Evolutionary conservation across 2,329 filamentous ascomycete genomes (phyloP), one percentile per base, ranked within the genome.

Genomic region (Fusarium protoensiforme): DNA sequence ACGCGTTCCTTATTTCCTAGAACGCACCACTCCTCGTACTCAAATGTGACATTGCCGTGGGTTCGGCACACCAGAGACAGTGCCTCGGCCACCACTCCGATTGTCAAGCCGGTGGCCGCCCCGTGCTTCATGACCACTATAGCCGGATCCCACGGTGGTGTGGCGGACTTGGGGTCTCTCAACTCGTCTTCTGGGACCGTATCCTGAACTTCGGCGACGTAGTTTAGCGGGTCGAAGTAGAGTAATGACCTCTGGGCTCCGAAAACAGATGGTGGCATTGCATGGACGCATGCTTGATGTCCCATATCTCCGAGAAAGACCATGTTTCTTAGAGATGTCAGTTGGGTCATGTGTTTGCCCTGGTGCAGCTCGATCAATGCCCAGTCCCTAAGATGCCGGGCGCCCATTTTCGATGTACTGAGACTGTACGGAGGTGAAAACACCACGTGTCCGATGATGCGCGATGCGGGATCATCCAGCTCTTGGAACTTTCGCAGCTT

Each of bases 351-450:
- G 35, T 71, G 46, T 18, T 65, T 65, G 6, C 24, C 43, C 11
- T 29, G 57, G 46, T 68, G 61, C 10, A 71, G 20, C 20, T 71
- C 62, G 11, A 71, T 57, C 7, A 71, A 59, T 3, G 65, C 68
- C 68, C 62, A 71, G 22, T 68, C 62, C 43, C 68, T 60, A n/a
- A 65, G 24, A 33, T 62, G 58, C 29, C 8, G 46, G 27, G 27
- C 56, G 35, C 41, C 41, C 16, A 13, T 33, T 9, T 31, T 10
- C 22, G 20, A 36, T 18, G 7, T 1, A 4, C 57, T 57, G 33
- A 46, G 6, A 14, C 57, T 31, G 27, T 41, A 61, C 13, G 35
- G 24, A 5, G 68, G 65, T 3, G 65, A 38, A 31, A 63, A 68
- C 1, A 51, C 4, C 31, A 71, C 53, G 18, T 71, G 61, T 1